Evolutionary conservation across 2,329 filamentous ascomycete genomes (phyloP).

Genomic region (Pseudogymnoascus sp.): DNA sequence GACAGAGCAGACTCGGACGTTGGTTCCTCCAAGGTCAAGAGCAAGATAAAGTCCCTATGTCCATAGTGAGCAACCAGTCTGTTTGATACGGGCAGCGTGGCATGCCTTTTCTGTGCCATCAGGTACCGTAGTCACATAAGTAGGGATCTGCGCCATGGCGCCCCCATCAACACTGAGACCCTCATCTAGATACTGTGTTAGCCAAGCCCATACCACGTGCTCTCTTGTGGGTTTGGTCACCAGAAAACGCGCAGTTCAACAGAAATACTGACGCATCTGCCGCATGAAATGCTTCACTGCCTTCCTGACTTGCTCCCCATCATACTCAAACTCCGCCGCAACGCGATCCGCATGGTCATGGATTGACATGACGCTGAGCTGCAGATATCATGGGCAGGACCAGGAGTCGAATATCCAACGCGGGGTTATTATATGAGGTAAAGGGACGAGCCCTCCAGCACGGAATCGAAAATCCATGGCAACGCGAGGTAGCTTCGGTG

Average conservation of each 20-base stretch:
- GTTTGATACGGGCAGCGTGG: not conserved
- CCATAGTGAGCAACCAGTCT: conserved; percentile 12
- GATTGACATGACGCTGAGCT: conserved; percentile 53
- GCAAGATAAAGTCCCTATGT: conserved; percentile 78
- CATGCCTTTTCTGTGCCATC: conserved; percentile 94
- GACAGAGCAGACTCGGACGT: conserved; percentile 96
- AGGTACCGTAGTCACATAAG: conserved; percentile 90
- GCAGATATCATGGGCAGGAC: conserved; percentile 14
- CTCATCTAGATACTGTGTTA: conserved; percentile 51
- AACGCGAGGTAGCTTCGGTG: not conserved
- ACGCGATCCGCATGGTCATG: conserved; percentile 69
- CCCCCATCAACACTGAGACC: conserved; percentile 71
- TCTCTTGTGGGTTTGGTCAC: conserved; percentile 1
- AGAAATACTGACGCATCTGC: conserved; percentile 62
- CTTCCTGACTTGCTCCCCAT: conserved; percentile 67
- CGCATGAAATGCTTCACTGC: conserved; percentile 78
- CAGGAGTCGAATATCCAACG: not conserved
- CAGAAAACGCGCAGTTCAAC: conserved; percentile 32
- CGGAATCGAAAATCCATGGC: not conserved
- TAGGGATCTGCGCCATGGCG: conserved; percentile 90
- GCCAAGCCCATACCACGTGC: not conserved
- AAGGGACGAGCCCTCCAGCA: not conserved
- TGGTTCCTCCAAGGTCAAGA: conserved; percentile 95
- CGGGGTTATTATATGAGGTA: not conserved
- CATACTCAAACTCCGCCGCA: conserved; percentile 79